Evolutionary conservation across 257 asterid species (phyloP), one percentile per base, ranked within the genome.

Genomic region (Lithospermum erythrorhizon): DNA sequence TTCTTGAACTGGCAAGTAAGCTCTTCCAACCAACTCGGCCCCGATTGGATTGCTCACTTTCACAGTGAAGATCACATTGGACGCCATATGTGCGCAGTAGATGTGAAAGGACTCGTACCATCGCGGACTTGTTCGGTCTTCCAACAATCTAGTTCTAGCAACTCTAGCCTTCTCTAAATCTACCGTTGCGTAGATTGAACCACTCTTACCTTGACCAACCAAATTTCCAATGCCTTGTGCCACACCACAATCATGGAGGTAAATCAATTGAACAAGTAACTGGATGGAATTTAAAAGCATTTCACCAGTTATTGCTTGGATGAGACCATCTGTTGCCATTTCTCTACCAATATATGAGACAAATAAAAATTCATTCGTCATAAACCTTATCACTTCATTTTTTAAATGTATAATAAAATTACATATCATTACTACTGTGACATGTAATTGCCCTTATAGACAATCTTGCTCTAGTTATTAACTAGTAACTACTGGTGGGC

Each of bases 131-230:
- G 66, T 60, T 48, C 60, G 55, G 23, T 47, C 73, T 8, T 29
- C 19, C 1, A 75, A 54, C 53, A 75, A 67, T 58, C 72, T 71
- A 6, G 80, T 75, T 61, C 95, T 65, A 9, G 88, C 86, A 8
- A 83, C 91, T 37, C 91, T 61, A 1, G 91, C 83, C 61, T 77
- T 78, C 23, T 53, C 88, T 19, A 86, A 13, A 51, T 86, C 95
- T 51, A 86, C 68, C 3, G 95, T 81, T 0, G 90, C 88, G 61
- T 86, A 86, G 3, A 81, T 68, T 57, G 82, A 70, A 10, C 71
- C 83, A 0, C 74, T 75, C 1, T 76, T 63, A 16, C 57, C 53
- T 27, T 82, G 67, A 6, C 94, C 94, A 30, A 82, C n/a, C 0
- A 23, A 75, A 6, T 21, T 70, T 67, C 78, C 94, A 4, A 85